phyloP scores from a whole-genome alignment of 192 early-diverging fungal genomes.

The Podila horticola region DNA sequence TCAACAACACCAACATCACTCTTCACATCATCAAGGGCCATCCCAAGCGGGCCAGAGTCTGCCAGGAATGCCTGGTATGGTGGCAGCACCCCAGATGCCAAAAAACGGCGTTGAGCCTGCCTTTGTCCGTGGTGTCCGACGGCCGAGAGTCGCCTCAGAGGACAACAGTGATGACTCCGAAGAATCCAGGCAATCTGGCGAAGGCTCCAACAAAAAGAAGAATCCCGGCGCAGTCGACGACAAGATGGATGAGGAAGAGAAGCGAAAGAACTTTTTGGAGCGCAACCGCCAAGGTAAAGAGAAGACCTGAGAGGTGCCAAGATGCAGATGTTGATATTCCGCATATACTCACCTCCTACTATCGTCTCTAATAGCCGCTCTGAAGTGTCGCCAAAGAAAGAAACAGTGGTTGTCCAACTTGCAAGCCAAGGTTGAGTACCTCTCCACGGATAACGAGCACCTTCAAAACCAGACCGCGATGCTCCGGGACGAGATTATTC shows the following conservation, averaged over 20 bases:
- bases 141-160: slow-evolving; percentile 11
- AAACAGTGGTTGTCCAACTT: slow-evolving; percentile 89
- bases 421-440: slow-evolving; percentile 68
- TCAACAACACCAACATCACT: not conserved
- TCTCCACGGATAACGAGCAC: slow-evolving; percentile 72
- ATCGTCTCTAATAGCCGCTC: slow-evolving; percentile 65
- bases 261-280: slow-evolving; percentile 85
- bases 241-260: slow-evolving; percentile 65
- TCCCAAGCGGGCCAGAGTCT: slow-evolving; percentile 15
- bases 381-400: slow-evolving; percentile 92
- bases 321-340: no score
- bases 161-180: slow-evolving; percentile 48
- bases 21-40: slow-evolving; percentile 1
- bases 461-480: slow-evolving; percentile 65
- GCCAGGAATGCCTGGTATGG: slow-evolving; percentile 42
- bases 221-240: slow-evolving; percentile 13
- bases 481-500: slow-evolving; percentile 78
- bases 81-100: slow-evolving; percentile 16
- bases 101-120: slow-evolving; percentile 27
- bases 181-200: slow-evolving; percentile 19
- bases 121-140: slow-evolving; percentile 27
- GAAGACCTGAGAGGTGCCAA: not conserved
- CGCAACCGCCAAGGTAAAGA: slow-evolving; percentile 82
- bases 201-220: slow-evolving; percentile 26
- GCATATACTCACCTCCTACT: no score